phyloP scores from a whole-genome alignment of 2,329 filamentous ascomycete species.

The Botryotinia calthae region DNA sequence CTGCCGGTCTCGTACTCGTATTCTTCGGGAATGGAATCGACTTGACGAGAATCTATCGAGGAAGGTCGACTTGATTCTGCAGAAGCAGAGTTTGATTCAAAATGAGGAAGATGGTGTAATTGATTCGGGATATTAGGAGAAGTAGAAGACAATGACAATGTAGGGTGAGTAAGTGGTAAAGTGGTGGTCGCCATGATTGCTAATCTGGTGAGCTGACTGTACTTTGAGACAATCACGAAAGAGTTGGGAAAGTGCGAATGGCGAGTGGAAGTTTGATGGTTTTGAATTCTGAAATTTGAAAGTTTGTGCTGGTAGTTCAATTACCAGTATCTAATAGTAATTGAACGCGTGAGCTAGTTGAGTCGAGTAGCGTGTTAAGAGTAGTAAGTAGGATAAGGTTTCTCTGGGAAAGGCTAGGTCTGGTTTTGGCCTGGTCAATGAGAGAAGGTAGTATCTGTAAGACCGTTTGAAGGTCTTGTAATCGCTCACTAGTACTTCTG shows the following conservation, averaged over 20 bases:
- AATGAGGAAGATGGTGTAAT: constrained; percentile 12
- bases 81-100: constrained; percentile 19
- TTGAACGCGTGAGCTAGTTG: neutral
- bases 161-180: constrained; percentile 14
- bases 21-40: constrained; percentile 57
- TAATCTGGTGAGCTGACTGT: neutral
- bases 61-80: constrained; percentile 26
- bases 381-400: neutral
- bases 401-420: neutral
- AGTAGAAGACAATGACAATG: constrained; percentile 7
- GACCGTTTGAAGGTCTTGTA: neutral
- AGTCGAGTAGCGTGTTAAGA: neutral
- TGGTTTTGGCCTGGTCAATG: neutral
- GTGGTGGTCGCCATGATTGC: constrained; percentile 16
- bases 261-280: neutral
- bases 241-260: constrained; percentile 13
- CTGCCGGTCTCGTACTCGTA: constrained; percentile 56
- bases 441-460: neutral
- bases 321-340: neutral
- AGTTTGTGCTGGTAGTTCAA: neutral
- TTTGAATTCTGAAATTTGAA: neutral
- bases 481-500: neutral
- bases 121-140: constrained; percentile 5
- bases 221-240: neutral
- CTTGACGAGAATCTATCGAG: constrained; percentile 39